Base-by-base conservation (phyloP, 352 stramenopile species). In the Phytophthora tentaculata region DNA sequence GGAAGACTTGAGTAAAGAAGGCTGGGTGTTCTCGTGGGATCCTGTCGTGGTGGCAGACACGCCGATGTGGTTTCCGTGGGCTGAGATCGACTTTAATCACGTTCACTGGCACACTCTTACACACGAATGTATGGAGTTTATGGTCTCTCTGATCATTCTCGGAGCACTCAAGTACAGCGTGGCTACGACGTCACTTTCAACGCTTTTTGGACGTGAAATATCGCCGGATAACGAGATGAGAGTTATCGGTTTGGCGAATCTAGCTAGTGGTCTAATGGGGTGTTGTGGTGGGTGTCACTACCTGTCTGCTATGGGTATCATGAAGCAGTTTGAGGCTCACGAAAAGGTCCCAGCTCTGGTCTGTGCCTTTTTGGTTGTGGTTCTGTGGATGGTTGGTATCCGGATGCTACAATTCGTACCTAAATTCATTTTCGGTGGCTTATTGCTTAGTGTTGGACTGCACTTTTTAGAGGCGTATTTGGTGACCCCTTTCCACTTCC, bases 401-500 rank as follows among this genome's bases (percentile, higher is more conserved):
- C 73, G 73, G 7, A 64, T 82, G 69, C 66, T 95, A 10, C 81
- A 94, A 56, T 91, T 80, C 29, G 83, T 95, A 13, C 87, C 87
- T 0, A 95, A 94, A 61, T 94, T 95, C 58, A 84, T 95, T 16
- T 95, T 93, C 59, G 87, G 87, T 1, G 87, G 87, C 0, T 57
- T 95, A 10, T 64, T 95, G 12, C 65, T 95, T 9, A 91, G 81
- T 58, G 85, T 95, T 8, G 87, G 83, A 0, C 54, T 93, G 5
- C 87, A 95, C 29, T 95, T 95, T 53, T 45, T 95, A 1, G 83
- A 93, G 54, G 86, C 85, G 3, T 95, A 95, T 49, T 77, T 95
- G 23, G 64, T 95, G 7, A 73, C 83, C 0, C 85, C 87, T 2
- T 87, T 92, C 54, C 74, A 77, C 8, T 94, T 92, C 17, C 69